These are phyloP conservation scores for Gossypium longicalyx DNA, from an alignment of 345 rosid genomes.

Conservation along the genomic window DNA sequence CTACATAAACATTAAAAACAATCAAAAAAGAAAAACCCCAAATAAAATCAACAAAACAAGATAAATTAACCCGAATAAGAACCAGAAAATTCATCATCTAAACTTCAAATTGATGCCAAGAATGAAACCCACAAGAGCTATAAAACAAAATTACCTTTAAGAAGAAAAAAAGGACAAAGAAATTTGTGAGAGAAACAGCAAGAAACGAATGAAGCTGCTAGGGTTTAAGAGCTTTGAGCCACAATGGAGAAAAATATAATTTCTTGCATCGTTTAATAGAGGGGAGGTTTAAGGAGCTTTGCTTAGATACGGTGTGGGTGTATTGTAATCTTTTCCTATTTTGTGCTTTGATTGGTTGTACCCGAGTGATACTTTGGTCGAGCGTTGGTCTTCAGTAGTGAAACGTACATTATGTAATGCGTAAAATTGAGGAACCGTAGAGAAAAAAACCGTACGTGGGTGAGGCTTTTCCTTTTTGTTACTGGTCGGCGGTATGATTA, in stretches of 20 bases:
- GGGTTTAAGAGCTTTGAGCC: slow-evolving; percentile 24
- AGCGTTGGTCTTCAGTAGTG: neutral
- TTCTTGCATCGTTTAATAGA: neutral
- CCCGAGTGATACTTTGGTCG: neutral
- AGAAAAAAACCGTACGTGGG: too few relatives aligned
- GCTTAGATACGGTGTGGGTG: neutral
- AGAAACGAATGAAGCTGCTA: slow-evolving; percentile 23
- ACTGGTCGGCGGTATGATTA: too few relatives aligned
- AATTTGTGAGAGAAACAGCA: neutral
- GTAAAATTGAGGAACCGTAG: neutral
- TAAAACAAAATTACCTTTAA: neutral
- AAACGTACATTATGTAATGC: neutral
- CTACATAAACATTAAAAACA: neutral
- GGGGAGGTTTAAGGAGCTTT: neutral
- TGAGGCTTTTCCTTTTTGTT: too few relatives aligned
- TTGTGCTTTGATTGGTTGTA: neutral
- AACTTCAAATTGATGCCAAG: neutral
- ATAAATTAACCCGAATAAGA: neutral
- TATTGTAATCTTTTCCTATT: neutral
- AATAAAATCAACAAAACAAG: neutral
- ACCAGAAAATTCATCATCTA: neutral
- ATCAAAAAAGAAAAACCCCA: neutral
- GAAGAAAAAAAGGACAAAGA: neutral
- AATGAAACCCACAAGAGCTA: neutral
- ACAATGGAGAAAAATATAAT: neutral